These are phyloP conservation scores for Chaetoceros tenuissimus DNA, from an alignment of 108 stramenopile species.

Conservation along the genomic window DNA sequence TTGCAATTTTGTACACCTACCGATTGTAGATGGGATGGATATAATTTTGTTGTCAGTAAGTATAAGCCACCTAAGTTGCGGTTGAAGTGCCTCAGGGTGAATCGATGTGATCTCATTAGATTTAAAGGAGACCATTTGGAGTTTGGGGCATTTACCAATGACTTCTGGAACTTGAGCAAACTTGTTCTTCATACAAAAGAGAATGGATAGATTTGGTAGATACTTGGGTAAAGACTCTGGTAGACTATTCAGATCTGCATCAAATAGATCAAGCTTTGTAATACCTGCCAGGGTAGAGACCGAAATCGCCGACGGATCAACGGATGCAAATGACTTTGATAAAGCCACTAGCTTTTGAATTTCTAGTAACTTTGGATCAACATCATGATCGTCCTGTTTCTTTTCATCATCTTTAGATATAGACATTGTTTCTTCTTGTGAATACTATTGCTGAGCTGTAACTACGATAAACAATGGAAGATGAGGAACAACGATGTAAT, in stretches of 20 bases:
- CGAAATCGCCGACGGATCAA: too few species aligned
- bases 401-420: too few species aligned
- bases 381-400: too few species aligned
- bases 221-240: constrained; percentile 19
- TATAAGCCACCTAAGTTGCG: constrained; percentile 55
- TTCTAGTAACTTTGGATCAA: too few species aligned
- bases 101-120: constrained; percentile 29
- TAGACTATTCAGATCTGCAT: constrained; percentile 25
- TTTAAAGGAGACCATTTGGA: constrained; percentile 72
- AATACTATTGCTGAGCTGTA: too few species aligned
- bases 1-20: constrained; percentile 41
- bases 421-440: too few species aligned
- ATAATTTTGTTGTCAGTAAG: constrained; percentile 47
- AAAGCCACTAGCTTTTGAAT: too few species aligned
- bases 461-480: too few species aligned
- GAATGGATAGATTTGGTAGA: constrained; percentile 42
- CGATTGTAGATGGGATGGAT: constrained; percentile 37
- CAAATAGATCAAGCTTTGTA: constrained; percentile 39
- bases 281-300: too few species aligned
- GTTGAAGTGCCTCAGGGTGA: constrained; percentile 45
- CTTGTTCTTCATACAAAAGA: constrained; percentile 55
- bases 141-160: constrained; percentile 34
- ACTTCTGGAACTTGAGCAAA: constrained; percentile 41
- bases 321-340: too few species aligned
- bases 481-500: too few species aligned